Conservation (phyloP, 768 basidiomycete species). For the Termitomyces sp. region DNA sequence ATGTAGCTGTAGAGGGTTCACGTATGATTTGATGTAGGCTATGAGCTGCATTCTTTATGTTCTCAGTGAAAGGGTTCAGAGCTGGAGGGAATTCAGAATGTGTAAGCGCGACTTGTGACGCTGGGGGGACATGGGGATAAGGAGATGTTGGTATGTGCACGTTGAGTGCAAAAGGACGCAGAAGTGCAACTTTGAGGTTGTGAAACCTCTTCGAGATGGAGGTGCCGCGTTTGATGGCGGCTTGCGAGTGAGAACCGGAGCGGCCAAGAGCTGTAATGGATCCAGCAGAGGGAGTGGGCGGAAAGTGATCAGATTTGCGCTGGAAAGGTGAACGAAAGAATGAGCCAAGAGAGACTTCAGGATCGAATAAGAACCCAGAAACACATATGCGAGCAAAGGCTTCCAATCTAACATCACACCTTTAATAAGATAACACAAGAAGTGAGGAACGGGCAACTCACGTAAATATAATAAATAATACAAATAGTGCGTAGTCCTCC, state of each 20-base stretch:
- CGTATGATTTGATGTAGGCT: conserved; percentile 33
- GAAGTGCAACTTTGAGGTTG: conserved; percentile 37
- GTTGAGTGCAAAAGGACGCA: conserved; percentile 50
- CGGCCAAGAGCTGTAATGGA: conserved; percentile 22
- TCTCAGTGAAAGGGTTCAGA: conserved; percentile 26
- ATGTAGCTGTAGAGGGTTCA: conserved; percentile 41
- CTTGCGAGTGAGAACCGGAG: conserved; percentile 18
- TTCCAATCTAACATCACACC: conserved; percentile 56
- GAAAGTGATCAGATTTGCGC: conserved; percentile 23
- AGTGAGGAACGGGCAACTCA: conserved; percentile 28
- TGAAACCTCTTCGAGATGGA: conserved; percentile 42
- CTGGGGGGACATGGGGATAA: conserved; percentile 16
- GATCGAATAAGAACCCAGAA: conserved; percentile 84
- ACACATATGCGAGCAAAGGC: conserved; percentile 84
- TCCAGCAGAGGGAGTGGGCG: conserved; percentile 20
- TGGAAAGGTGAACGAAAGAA: conserved; percentile 37
- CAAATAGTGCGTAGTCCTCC: conserved; percentile 88
- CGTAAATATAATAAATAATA: conserved; percentile 83
- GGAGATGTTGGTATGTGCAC: conserved; percentile 21
- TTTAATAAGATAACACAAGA: conserved; percentile 2
- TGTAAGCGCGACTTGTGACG: conserved; percentile 22
- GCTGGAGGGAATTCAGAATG: conserved; percentile 16
- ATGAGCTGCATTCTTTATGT: conserved; percentile 25
- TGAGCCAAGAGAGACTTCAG: conserved; percentile 53
- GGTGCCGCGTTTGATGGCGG: conserved; percentile 36